Conservation (phyloP, 345 rosid genomes). For the Populus davidiana region DNA sequence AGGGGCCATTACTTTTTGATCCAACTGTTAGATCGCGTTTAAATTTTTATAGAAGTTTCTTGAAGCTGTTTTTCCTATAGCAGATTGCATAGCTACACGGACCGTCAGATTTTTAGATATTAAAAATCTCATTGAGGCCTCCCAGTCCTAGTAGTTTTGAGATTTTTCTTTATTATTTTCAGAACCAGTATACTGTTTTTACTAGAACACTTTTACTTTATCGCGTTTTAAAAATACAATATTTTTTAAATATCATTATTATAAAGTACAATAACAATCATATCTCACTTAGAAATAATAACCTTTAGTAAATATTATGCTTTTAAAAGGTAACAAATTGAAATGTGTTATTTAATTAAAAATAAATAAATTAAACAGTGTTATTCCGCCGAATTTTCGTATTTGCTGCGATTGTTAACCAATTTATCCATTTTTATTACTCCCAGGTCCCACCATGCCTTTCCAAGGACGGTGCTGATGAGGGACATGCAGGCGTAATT, state of each 20-base stretch:
- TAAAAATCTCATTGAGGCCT: rapidly evolving
- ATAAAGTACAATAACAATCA: rapidly evolving
- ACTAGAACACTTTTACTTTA: rapidly evolving
- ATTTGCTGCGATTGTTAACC: too few species aligned
- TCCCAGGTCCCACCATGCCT: too few species aligned
- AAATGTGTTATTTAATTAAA: too few species aligned
- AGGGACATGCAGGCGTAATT: neutral
- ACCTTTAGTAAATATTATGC: rapidly evolving
- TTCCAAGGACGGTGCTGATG: too few species aligned
- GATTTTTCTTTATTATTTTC: too few species aligned
- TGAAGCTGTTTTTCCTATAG: rapidly evolving
- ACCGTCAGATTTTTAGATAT: rapidly evolving
- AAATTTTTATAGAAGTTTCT: too few species aligned
- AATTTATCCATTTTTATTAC: too few species aligned
- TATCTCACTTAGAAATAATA: too few species aligned
- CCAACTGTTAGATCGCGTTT: rapidly evolving
- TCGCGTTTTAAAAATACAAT: rapidly evolving
- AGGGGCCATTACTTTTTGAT: too few species aligned
- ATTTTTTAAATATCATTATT: too few species aligned
- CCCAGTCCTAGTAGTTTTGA: rapidly evolving
- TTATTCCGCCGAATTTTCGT: rapidly evolving
- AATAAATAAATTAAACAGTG: too few species aligned
- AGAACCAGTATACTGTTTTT: rapidly evolving
- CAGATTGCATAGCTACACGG: too few species aligned
- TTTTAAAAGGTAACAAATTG: rapidly evolving